phyloP scores from a whole-genome alignment of 208 protist species.

The Herpetomonas tarakana region DNA sequence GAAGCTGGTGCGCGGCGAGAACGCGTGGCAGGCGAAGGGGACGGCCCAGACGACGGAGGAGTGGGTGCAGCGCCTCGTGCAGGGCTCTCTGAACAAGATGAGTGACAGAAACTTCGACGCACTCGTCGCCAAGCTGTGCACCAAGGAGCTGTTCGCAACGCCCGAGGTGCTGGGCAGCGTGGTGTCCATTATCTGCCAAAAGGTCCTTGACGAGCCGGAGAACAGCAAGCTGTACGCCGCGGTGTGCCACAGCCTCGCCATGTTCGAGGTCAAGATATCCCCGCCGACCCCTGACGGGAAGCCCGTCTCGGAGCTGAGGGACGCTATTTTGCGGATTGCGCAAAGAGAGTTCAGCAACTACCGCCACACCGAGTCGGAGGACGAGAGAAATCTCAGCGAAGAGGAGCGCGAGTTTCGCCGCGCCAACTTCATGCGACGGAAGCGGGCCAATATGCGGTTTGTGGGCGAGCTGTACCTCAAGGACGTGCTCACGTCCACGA shows the following conservation, averaged over 20 bases:
- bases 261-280: slow-evolving; percentile 60
- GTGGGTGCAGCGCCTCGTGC: slow-evolving; percentile 75
- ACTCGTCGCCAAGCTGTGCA: slow-evolving; percentile 60
- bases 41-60: slow-evolving; percentile 74
- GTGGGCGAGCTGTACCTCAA: slow-evolving; percentile 82
- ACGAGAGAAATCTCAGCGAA: slow-evolving; percentile 28
- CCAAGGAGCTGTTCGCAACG: slow-evolving; percentile 59
- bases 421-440: slow-evolving; percentile 72
- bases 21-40: slow-evolving; percentile 74
- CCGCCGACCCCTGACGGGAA: slow-evolving; percentile 13
- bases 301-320: slow-evolving; percentile 66
- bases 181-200: slow-evolving; percentile 75
- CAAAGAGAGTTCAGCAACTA: slow-evolving; percentile 67
- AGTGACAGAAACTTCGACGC: slow-evolving; percentile 65
- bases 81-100: slow-evolving; percentile 83
- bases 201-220: slow-evolving; percentile 84
- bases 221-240: slow-evolving; percentile 77
- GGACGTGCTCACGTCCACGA: slow-evolving; percentile 59
- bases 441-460: slow-evolving; percentile 88
- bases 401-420: slow-evolving; percentile 65
- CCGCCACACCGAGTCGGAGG: slow-evolving; percentile 13
- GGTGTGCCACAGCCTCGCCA: slow-evolving; percentile 73
- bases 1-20: slow-evolving; percentile 77
- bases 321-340: slow-evolving; percentile 54
- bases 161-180: slow-evolving; percentile 52